These are phyloP conservation scores for Hymenoscyphus infarciens DNA, from an alignment of 2,329 filamentous ascomycete species.

Conservation along the genomic window DNA sequence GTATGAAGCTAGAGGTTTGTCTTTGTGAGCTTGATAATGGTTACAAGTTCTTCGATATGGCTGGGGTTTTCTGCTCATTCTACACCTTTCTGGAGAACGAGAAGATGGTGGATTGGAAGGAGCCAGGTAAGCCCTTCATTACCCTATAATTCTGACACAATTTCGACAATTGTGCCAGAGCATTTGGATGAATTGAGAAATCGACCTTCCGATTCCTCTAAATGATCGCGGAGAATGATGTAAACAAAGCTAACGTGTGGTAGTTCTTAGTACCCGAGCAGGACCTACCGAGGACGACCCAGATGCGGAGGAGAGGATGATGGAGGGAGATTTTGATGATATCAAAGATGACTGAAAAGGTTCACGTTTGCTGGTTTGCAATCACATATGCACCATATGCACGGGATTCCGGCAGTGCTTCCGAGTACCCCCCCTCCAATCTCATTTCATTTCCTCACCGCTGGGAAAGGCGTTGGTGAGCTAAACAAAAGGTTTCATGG, in stretches of 20 bases:
- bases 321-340: conserved; percentile 16
- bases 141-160: no score
- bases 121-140: conserved; percentile 40
- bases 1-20: conserved; percentile 58
- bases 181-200: background rate
- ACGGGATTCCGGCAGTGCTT: no score
- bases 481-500: no score
- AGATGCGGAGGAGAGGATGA: conserved; percentile 26
- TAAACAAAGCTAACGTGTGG: background rate
- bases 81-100: conserved; percentile 65
- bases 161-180: no score
- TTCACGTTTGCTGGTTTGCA: background rate
- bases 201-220: background rate
- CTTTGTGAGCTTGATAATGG: conserved; percentile 58
- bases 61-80: conserved; percentile 58
- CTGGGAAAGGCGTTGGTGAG: no score
- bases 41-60: conserved; percentile 60
- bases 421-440: no score
- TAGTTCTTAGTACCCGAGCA: conserved; percentile 30
- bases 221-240: conserved; percentile 11
- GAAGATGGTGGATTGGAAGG: conserved; percentile 64
- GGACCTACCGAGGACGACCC: conserved; percentile 34
- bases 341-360: background rate
- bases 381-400: no score
- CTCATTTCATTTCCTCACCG: no score